phyloP scores from a whole-genome alignment of 169 alveolate species.

The Cryptosporidium meleagridis region DNA sequence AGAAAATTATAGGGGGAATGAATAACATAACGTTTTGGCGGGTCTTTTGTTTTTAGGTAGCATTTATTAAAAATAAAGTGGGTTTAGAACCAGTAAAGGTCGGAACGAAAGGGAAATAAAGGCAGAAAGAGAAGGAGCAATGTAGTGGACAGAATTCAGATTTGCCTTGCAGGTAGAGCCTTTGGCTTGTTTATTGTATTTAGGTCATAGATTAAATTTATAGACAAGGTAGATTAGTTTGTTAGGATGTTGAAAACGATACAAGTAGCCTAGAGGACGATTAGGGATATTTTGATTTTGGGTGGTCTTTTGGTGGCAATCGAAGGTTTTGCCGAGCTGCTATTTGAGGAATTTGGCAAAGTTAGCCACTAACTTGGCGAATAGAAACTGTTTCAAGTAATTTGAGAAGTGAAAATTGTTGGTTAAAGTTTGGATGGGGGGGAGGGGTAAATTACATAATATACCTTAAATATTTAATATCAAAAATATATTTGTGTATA shows the following conservation, averaged over 20 bases:
- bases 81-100: not conserved
- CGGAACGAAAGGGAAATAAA: not conserved
- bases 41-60: not conserved
- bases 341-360: not conserved
- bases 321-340: too few relatives aligned
- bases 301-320: too few relatives aligned
- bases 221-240: not conserved
- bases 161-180: not conserved
- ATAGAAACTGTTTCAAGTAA: not conserved
- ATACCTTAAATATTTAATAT: not conserved
- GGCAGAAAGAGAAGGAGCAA: not conserved
- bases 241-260: not conserved
- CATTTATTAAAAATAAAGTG: too few relatives aligned
- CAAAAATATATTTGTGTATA: not conserved
- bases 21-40: not conserved
- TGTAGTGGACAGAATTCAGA: too few relatives aligned
- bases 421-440: not conserved
- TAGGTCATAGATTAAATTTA: too few relatives aligned
- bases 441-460: slow-evolving; percentile 8
- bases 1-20: not conserved
- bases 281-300: not conserved
- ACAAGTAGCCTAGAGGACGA: too few relatives aligned
- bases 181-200: not conserved
- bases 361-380: not conserved
- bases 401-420: not conserved